Evolutionary conservation across 805 yeast genomes (phyloP), one percentile per base, ranked within the genome.

Genomic region (Wickerhamiella siamensis): DNA sequence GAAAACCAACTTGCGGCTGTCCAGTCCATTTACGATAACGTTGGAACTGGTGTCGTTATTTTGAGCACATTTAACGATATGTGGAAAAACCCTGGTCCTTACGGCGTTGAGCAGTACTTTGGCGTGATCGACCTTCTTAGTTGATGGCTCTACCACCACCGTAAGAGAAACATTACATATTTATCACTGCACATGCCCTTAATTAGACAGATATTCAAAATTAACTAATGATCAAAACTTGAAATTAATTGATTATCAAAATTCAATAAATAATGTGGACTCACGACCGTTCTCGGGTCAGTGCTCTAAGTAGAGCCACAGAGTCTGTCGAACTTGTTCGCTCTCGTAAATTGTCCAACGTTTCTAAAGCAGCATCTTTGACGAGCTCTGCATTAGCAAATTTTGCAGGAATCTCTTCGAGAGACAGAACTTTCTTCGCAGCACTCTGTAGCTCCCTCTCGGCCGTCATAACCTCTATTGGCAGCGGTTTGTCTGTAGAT

Each of bases 81-180:
- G 61, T 87, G 96, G 96, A 87, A 87, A 58, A 53, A 56, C 9
- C 86, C 95, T 19, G 95, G 96, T 44, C 67, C 70, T 2, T 79
- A 83, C 58, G 81, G 79, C 47, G 76, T 87, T 55, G 96, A 87
- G 63, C 95, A 83, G 63, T 75, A 74, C 40, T 87, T 87, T 53
- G 96, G 96, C 24, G 51, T 57, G 29, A 51, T 60, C 32, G 47
- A 56, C 21, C 40, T 59, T 27, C 46, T 60, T n/a, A 47, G 39
- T 21, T 54, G 44, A 50, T 6, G n/a, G n/a, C n/a, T n/a, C n/a
- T n/a, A n/a, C n/a, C n/a, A n/a, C n/a, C n/a, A n/a, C n/a, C n/a
- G n/a, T n/a, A n/a, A n/a, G n/a, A n/a, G n/a, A n/a, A n/a, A n/a
- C n/a, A n/a, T n/a, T n/a, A n/a, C n/a, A n/a, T n/a, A n/a, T n/a